Evolutionary conservation across 257 asterid species (phyloP).

Genomic region (Capsicum rhomboideum): DNA sequence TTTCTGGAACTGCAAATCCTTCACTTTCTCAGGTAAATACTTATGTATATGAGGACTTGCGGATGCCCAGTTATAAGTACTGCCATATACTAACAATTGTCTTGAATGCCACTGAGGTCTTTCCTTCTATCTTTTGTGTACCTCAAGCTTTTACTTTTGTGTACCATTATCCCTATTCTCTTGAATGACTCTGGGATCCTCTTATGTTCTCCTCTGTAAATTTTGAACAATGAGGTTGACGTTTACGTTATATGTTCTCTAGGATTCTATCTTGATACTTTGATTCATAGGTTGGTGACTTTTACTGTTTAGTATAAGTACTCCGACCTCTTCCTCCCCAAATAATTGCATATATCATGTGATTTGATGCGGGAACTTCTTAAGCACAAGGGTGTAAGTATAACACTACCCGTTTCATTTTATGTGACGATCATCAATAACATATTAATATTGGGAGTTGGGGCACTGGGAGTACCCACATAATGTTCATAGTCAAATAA

Average conservation of each 20-base stretch:
- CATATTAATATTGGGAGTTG: background rate
- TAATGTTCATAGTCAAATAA: background rate
- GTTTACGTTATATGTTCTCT: background rate
- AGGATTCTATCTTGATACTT: background rate
- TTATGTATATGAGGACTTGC: background rate
- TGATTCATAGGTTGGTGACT: background rate
- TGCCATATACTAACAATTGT: background rate
- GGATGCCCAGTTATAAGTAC: background rate
- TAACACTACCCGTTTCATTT: background rate
- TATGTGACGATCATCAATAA: background rate
- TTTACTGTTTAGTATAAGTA: background rate
- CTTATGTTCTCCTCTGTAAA: background rate
- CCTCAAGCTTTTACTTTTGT: background rate
- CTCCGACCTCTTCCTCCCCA: background rate
- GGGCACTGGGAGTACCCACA: background rate
- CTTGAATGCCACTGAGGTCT: background rate
- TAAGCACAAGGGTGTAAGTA: background rate
- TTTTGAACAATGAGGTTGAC: background rate
- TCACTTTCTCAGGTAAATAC: slow-evolving; percentile 64
- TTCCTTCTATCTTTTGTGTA: background rate
- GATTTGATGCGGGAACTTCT: background rate
- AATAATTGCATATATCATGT: background rate
- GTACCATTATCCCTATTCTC: background rate
- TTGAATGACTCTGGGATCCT: background rate
- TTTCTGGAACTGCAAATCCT: slow-evolving; percentile 66